These are phyloP conservation scores for Gossypium mustelinum DNA, from an alignment of 345 rosid genomes.

Conservation along the genomic window DNA sequence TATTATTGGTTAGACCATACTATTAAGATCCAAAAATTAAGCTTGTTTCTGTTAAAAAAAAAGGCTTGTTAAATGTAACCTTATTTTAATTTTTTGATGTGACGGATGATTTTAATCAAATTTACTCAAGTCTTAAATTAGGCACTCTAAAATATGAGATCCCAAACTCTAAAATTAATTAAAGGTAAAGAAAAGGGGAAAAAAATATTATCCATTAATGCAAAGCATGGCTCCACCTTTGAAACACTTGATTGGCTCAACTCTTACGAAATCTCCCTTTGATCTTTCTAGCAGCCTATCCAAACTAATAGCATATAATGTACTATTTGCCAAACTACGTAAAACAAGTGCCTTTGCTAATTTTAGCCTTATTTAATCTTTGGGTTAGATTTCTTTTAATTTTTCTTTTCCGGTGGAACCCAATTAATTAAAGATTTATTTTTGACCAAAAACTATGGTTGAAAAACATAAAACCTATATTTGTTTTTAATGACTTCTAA, in stretches of 20 bases:
- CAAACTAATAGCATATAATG: not conserved
- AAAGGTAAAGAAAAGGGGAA: not conserved
- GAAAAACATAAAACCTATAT: too few relatives aligned
- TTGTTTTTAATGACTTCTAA: too few relatives aligned
- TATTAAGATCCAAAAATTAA: too few relatives aligned
- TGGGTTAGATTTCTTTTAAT: too few relatives aligned
- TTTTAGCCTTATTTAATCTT: too few relatives aligned
- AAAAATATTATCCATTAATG: not conserved
- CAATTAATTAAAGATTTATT: too few relatives aligned
- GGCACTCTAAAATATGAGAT: not conserved
- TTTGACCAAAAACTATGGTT: too few relatives aligned
- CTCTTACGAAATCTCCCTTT: slow-evolving; percentile 9
- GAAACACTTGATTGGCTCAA: slow-evolving; percentile 13
- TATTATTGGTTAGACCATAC: too few relatives aligned
- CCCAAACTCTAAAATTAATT: not conserved
- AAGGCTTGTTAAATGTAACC: too few relatives aligned
- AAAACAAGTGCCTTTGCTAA: not conserved
- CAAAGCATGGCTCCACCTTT: not conserved
- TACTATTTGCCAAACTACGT: not conserved
- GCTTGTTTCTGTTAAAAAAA: too few relatives aligned
- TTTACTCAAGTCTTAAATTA: not conserved
- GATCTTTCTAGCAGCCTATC: not conserved
- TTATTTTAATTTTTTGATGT: too few relatives aligned
- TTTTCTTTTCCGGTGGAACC: too few relatives aligned
- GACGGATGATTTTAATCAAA: not conserved